A percentile compares a stretch with the other conserved stretches of the same genome.
phyloP scores from a whole-genome alignment of 495 filamentous ascomycete species.

The Xylaria palmicola region DNA sequence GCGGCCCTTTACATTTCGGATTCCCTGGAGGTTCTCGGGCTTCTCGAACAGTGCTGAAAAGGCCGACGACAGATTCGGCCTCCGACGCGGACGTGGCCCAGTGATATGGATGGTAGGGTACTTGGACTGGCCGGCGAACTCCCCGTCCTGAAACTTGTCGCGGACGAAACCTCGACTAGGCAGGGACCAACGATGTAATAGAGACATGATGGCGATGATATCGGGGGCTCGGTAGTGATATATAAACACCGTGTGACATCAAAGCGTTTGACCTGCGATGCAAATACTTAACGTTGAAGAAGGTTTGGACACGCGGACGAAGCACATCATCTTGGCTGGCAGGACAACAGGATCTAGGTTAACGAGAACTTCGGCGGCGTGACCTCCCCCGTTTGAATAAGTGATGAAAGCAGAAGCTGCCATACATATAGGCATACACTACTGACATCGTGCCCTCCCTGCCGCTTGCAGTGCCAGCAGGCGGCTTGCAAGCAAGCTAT shows the following conservation, averaged over 20 bases:
- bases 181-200: constrained; percentile 29
- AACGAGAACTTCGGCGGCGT: not conserved
- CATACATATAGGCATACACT: not conserved
- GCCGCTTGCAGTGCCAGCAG: not conserved
- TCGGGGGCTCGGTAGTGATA: not conserved
- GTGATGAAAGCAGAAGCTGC: constrained; percentile 1
- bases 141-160: constrained; percentile 20
- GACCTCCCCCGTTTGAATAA: not conserved
- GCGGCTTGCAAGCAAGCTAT: not conserved
- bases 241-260: not conserved
- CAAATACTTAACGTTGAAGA: no score
- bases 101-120: constrained; percentile 24
- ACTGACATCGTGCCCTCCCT: not conserved
- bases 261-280: not conserved
- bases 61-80: constrained; percentile 22
- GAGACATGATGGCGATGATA: constrained; percentile 20
- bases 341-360: not conserved
- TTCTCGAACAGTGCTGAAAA: constrained; percentile 29
- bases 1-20: not conserved
- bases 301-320: not conserved
- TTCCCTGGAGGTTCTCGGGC: constrained; percentile 14
- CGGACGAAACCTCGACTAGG: constrained; percentile 23
- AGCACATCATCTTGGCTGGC: not conserved
- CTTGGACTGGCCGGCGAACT: constrained; percentile 9
- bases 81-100: constrained; percentile 13